These are phyloP conservation scores for Botrytis tulipae DNA, from an alignment of 2,329 filamentous ascomycete species.

Conservation along the genomic window DNA sequence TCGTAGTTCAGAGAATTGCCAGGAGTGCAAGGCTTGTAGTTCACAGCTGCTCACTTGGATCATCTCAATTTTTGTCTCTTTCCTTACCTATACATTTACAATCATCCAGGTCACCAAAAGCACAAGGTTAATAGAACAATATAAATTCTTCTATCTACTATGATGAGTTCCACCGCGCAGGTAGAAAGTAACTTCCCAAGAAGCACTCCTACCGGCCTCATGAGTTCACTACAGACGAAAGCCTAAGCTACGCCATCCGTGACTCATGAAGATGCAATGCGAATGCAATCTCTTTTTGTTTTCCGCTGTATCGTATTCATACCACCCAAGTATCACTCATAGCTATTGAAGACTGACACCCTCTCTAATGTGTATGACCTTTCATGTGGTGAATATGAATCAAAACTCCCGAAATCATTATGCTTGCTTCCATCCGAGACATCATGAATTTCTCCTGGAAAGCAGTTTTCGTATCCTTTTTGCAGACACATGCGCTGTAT, in stretches of 20 bases:
- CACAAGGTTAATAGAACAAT: neutral
- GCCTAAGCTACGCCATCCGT: neutral
- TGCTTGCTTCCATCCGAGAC: neutral
- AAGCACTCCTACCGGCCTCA: neutral
- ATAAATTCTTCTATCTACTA: neutral
- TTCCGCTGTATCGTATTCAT: conserved; percentile 5
- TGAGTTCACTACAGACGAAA: conserved; percentile 9
- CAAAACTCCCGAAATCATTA: neutral
- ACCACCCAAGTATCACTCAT: neutral
- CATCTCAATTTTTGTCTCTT: neutral
- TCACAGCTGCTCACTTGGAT: neutral
- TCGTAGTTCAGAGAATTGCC: neutral
- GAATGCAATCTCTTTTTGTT: neutral
- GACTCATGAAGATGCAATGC: neutral
- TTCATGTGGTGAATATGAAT: too few species aligned
- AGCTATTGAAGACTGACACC: neutral
- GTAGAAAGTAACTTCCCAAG: neutral
- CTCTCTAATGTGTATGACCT: neutral
- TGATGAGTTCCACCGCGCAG: neutral
- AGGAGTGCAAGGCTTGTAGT: neutral
- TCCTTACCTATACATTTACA: neutral
- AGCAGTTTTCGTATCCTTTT: neutral
- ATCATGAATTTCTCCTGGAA: neutral
- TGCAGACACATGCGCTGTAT: neutral
- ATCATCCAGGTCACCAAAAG: neutral